Percentiles rank a stretch among this genome's conserved stretches.
phyloP scores from a whole-genome alignment of 148 eudicot genomes.

The Drosera capensis region DNA sequence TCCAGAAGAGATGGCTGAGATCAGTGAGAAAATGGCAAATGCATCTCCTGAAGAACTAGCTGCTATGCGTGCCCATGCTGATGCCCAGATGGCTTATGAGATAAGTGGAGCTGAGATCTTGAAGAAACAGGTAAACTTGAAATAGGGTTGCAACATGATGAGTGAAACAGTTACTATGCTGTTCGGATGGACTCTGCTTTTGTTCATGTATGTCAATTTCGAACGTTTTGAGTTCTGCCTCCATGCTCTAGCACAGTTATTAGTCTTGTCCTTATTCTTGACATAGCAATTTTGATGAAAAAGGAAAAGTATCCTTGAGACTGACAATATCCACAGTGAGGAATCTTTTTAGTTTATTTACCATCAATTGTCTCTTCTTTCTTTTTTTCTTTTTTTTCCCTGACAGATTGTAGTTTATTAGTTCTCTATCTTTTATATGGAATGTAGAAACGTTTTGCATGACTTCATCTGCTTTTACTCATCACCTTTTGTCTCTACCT shows the following conservation, averaged over 20 bases:
- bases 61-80: slow-evolving; percentile 60
- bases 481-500: neutral
- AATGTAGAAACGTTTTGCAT: neutral
- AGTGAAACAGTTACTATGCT: no score
- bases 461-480: slow-evolving; percentile 5
- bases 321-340: no score
- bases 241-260: no score
- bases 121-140: slow-evolving; percentile 66
- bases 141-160: neutral
- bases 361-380: no score
- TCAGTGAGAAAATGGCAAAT: slow-evolving; percentile 90
- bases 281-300: no score
- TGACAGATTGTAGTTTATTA: no score
- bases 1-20: slow-evolving; percentile 82
- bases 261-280: no score
- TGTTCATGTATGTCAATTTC: no score
- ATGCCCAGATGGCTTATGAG: slow-evolving; percentile 66
- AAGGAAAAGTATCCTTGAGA: no score
- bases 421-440: neutral
- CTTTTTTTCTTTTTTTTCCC: no score
- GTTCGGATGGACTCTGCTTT: neutral
- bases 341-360: no score
- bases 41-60: slow-evolving; percentile 85
- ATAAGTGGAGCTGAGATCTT: slow-evolving; percentile 63
- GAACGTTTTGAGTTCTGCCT: no score